Evolutionary conservation across 176 grass and related monocot species (phyloP), one percentile per base, ranked within the genome.

Genomic region (Aechmea fasciata): DNA sequence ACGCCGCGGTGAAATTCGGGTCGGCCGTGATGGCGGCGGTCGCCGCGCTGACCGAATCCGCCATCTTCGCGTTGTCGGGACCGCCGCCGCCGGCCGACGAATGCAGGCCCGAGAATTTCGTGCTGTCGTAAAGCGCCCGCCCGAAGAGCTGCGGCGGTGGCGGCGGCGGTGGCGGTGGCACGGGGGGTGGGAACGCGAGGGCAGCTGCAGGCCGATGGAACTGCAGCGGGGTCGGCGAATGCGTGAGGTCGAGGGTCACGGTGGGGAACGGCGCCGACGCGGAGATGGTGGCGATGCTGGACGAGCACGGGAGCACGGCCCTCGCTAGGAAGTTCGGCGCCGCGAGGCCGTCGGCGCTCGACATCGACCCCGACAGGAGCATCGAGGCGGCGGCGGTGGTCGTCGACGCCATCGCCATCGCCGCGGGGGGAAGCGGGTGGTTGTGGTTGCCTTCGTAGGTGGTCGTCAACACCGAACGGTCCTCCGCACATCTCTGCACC

Each of bases 391-490:
- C 95, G 12, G 95, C 87, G 0, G 77, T 71, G 15, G 83, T 99
- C 9, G 87, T 82, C 17, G 90, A 94, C 15, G 90, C 95, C 90
- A 99, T 91, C 23, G 90, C 87, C 0, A 73, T 75, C 1, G 95
- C 95, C 4, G 84, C 28, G 4, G 83, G 63, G 25, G 95, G 84
- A n/a, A 99, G 82, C 2, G 73, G 82, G 80, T 99, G 95, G 87
- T 72, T 99, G 87, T 99, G 95, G 19, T 50, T 52, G 15, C 95
- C 90, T 84, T 99, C 95, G 81, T 99, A 99, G 11, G 87, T 99
- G 54, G 84, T 94, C 70, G 88, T 94, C 48, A 99, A 64, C 69
- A 99, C 89, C 23, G 95, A 68, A 68, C 67, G 70, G 80, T 99
- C 90, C 13, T 94, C 95, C 8, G 72, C 65, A 70, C 90, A 94